A percentile compares a stretch with the other conserved stretches of the same genome.
Conservation (phyloP, 306 rosid genomes). For the Datisca glomerata region DNA sequence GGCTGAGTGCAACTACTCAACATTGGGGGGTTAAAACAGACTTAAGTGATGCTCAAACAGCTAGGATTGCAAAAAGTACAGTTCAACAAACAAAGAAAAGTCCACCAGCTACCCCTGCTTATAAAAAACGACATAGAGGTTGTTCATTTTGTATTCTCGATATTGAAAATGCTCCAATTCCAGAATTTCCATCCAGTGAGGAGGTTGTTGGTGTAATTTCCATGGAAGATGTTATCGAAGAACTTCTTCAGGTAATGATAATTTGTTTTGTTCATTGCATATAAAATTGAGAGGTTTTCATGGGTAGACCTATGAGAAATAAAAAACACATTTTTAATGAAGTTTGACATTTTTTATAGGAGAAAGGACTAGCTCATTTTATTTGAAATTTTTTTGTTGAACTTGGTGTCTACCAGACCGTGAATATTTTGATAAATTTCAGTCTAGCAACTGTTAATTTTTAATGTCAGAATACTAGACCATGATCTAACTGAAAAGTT, state of each 20-base stretch:
- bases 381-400: too few species aligned
- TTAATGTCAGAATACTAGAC: too few species aligned
- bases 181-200: slow-evolving; percentile 53
- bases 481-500: too few species aligned
- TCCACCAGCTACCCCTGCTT: slow-evolving; percentile 52
- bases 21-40: slow-evolving; percentile 32
- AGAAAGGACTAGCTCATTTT: too few species aligned
- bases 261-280: too few species aligned
- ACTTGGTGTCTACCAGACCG: too few species aligned
- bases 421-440: too few species aligned
- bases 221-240: slow-evolving; percentile 99
- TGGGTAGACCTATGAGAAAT: too few species aligned
- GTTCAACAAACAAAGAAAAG: slow-evolving; percentile 43
- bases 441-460: too few species aligned
- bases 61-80: slow-evolving; percentile 23
- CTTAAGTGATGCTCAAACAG: slow-evolving; percentile 20
- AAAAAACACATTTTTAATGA: too few species aligned
- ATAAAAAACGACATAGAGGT: slow-evolving; percentile 87
- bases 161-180: slow-evolving; percentile 70
- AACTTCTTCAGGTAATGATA: slow-evolving; percentile 87
- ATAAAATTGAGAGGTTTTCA: neutral
- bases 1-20: slow-evolving; percentile 14
- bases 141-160: slow-evolving; percentile 90
- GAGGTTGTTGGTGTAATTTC: slow-evolving; percentile 90
- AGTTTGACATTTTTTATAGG: too few species aligned